These are phyloP conservation scores for Cercospora sp. DNA, from an alignment of 2,329 filamentous ascomycete species.

Conservation along the genomic window DNA sequence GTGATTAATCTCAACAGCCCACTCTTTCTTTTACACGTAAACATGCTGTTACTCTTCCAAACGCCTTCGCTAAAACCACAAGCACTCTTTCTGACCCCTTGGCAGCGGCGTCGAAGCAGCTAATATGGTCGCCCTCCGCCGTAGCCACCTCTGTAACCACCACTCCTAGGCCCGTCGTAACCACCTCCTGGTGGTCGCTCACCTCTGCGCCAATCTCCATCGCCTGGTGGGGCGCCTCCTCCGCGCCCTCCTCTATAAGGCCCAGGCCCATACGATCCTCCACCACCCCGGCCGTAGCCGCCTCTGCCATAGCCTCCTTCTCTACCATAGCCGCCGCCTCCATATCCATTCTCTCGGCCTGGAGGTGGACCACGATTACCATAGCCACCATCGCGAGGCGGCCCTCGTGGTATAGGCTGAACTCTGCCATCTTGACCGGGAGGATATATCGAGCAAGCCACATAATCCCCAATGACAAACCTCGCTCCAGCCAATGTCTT, in stretches of 20 bases:
- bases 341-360: constrained; percentile 34
- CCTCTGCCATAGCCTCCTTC: constrained; percentile 29
- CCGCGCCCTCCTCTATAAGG: constrained; percentile 29
- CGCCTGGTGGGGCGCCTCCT: constrained; percentile 35
- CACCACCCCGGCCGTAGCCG: constrained; percentile 30
- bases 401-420: constrained; percentile 56
- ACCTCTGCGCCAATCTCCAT: constrained; percentile 44
- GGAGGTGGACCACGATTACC: constrained; percentile 40
- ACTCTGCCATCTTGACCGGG: constrained; percentile 74
- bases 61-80: constrained; percentile 16
- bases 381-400: constrained; percentile 38
- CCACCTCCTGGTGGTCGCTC: constrained; percentile 40
- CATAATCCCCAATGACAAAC: constrained; percentile 86
- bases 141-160: constrained; percentile 32
- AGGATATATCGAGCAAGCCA: constrained; percentile 78
- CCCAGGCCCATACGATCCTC: constrained; percentile 2
- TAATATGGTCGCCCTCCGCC: constrained; percentile 35
- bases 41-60: not conserved
- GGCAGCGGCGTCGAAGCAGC: not conserved
- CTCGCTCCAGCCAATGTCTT: constrained; percentile 75
- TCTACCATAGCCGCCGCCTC: constrained; percentile 28
- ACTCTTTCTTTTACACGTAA: not conserved
- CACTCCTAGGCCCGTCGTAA: constrained; percentile 25
- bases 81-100: not conserved
- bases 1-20: not conserved